Conservation (phyloP, 805 yeast genomes). For the Millerago galiae region DNA sequence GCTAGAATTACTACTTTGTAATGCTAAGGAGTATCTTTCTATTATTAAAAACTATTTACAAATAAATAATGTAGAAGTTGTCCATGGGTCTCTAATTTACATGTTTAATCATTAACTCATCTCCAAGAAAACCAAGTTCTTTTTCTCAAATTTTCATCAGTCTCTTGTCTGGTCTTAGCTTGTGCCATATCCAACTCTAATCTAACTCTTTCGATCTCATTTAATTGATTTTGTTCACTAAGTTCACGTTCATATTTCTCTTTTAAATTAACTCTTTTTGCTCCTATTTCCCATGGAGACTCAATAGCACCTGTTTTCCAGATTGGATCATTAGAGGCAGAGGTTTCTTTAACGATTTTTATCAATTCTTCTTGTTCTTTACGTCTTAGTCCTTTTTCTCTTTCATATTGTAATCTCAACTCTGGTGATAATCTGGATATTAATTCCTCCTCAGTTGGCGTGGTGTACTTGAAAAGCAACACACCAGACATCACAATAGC, state of each 20-base stretch:
- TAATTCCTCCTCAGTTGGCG: slow-evolving; percentile 81
- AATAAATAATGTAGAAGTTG: neutral
- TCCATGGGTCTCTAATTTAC: neutral
- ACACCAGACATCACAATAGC: slow-evolving; percentile 70
- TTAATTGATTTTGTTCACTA: slow-evolving; percentile 37
- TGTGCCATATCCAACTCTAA: slow-evolving; percentile 31
- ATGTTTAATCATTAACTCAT: slow-evolving; percentile 3
- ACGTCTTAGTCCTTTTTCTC: slow-evolving; percentile 52
- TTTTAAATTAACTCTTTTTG: slow-evolving; percentile 31
- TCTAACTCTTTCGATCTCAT: slow-evolving; percentile 36
- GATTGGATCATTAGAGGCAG: slow-evolving; percentile 67
- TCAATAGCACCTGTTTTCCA: slow-evolving; percentile 73
- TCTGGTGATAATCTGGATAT: slow-evolving; percentile 77
- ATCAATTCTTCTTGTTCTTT: slow-evolving; percentile 66
- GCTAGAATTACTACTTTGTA: no score
- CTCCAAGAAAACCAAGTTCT: slow-evolving; percentile 30
- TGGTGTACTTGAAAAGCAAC: slow-evolving; percentile 60
- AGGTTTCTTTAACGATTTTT: slow-evolving; percentile 56
- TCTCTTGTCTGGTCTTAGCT: slow-evolving; percentile 21
- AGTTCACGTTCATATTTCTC: slow-evolving; percentile 41
- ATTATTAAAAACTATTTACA: neutral
- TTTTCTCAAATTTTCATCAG: slow-evolving; percentile 26
- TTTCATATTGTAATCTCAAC: slow-evolving; percentile 66
- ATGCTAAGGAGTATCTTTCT: neutral
- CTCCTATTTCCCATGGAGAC: slow-evolving; percentile 55